Conservation (phyloP, 1,284 basidiomycete species). For the Exobasidium cylindrosporum region DNA sequence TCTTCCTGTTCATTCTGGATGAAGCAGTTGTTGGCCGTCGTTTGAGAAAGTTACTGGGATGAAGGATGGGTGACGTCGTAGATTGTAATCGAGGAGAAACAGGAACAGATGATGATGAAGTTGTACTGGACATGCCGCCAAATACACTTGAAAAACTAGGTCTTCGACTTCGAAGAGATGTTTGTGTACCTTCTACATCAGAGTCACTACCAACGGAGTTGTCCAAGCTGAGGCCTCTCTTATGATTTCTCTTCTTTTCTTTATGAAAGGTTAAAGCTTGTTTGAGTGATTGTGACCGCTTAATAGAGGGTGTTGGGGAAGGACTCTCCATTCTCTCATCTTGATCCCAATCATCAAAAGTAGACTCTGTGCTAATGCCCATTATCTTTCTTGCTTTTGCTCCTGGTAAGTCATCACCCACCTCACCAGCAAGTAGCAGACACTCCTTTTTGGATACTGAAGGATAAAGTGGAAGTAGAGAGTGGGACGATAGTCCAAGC, state of each 20-base stretch:
- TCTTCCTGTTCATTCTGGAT: neutral
- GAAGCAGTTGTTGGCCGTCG: neutral
- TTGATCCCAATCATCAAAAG: neutral
- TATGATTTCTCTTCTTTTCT: neutral
- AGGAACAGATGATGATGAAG: neutral
- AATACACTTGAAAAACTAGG: neutral
- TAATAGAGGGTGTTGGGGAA: neutral
- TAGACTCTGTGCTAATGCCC: neutral
- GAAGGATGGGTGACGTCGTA: too few relatives aligned
- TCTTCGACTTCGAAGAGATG: neutral
- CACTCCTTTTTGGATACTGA: too few relatives aligned
- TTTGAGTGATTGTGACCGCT: neutral
- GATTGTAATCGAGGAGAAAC: neutral
- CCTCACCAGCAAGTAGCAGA: neutral
- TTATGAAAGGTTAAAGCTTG: neutral
- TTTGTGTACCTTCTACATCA: neutral
- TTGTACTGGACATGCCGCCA: neutral
- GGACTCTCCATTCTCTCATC: neutral
- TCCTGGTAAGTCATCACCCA: neutral
- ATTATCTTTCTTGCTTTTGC: neutral
- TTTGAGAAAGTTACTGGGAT: neutral
- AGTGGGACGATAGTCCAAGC: neutral
- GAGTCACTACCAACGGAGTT: neutral
- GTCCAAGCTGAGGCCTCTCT: neutral
- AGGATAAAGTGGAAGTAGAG: too few relatives aligned